Conservation (phyloP, 2,329 filamentous ascomycete species). For the Aspergillus fischeri region DNA sequence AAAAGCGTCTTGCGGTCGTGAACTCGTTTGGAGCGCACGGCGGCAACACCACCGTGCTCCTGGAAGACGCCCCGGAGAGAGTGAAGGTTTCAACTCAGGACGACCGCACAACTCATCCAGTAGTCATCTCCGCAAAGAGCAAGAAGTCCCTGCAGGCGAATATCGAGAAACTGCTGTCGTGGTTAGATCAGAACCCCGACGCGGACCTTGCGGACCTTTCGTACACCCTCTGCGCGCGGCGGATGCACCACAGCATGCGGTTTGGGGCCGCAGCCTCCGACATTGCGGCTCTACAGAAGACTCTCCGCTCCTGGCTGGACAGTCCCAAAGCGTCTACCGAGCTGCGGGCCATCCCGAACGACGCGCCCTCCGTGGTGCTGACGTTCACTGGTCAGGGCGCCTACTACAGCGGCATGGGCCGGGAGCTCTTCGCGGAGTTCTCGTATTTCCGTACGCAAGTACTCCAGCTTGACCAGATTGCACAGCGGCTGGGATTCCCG, state of each 20-base stretch:
- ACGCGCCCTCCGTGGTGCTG: constrained; percentile 28
- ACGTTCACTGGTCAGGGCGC: constrained; percentile 36
- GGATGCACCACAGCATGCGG: constrained; percentile 29
- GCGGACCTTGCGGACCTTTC: constrained; percentile 52
- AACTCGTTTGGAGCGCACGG: constrained; percentile 71
- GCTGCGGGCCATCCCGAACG: constrained; percentile 48
- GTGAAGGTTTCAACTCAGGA: constrained; percentile 28
- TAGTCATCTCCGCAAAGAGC: constrained; percentile 55
- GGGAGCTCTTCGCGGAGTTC: constrained; percentile 27
- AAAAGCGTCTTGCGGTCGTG: constrained; percentile 44
- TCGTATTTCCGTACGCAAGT: constrained; percentile 21
- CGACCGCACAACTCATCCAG: constrained; percentile 52
- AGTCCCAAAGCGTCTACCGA: constrained; percentile 37
- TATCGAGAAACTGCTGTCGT: constrained; percentile 49
- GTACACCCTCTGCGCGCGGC: constrained; percentile 62
- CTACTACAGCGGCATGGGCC: constrained; percentile 23
- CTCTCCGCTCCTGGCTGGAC: background rate
- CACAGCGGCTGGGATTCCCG: constrained; percentile 21
- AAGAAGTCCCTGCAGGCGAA: constrained; percentile 47
- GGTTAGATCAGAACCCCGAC: constrained; percentile 29
- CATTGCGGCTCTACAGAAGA: constrained; percentile 1
- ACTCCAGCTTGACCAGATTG: constrained; percentile 19
- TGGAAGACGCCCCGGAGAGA: constrained; percentile 50
- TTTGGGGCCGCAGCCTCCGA: constrained; percentile 1
- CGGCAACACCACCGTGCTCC: constrained; percentile 64